Evolutionary conservation across 2,329 filamentous ascomycete species (phyloP).

Genomic region (Alternaria sp.): DNA sequence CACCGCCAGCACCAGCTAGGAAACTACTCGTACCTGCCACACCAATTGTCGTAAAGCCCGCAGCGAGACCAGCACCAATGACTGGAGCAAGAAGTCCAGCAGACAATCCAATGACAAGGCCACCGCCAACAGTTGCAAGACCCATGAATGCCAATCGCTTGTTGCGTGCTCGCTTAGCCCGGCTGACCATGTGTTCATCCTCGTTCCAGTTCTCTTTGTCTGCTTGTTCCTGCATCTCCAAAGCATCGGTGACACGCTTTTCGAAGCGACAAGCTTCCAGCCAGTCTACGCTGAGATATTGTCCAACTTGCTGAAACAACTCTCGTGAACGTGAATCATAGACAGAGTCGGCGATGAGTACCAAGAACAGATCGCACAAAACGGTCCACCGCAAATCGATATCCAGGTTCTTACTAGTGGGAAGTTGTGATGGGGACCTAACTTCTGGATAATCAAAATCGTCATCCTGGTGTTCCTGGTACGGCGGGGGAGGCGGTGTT

Average conservation of each 20-base stretch:
- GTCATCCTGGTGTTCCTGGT: slow-evolving; percentile 68
- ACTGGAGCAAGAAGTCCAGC: slow-evolving; percentile 90
- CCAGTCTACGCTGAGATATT: slow-evolving; percentile 82
- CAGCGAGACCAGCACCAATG: slow-evolving; percentile 91
- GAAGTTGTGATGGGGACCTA: slow-evolving; percentile 81
- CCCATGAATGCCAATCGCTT: slow-evolving; percentile 94
- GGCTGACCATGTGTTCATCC: slow-evolving; percentile 86
- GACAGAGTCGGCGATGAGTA: slow-evolving; percentile 92
- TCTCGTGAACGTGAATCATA: slow-evolving; percentile 90
- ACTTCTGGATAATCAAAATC: slow-evolving; percentile 81
- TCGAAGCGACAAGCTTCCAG: slow-evolving; percentile 96
- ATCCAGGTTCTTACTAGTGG: slow-evolving; percentile 82
- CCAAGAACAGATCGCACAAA: slow-evolving; percentile 91
- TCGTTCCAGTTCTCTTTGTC: slow-evolving; percentile 99
- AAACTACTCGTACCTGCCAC: slow-evolving; percentile 88
- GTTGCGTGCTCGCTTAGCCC: slow-evolving; percentile 81
- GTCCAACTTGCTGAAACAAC: slow-evolving; percentile 81
- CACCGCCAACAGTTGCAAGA: slow-evolving; percentile 91
- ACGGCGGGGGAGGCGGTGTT: slow-evolving; percentile 62
- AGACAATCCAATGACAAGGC: slow-evolving; percentile 92
- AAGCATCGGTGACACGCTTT: slow-evolving; percentile 92
- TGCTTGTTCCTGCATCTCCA: slow-evolving; percentile 96
- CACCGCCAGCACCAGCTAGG: slow-evolving; percentile 87
- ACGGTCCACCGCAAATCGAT: slow-evolving; percentile 98
- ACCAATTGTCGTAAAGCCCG: slow-evolving; percentile 93